A percentile compares a stretch with the other conserved stretches of the same genome.
These are phyloP conservation scores for Sequoiadendron giganteum DNA, from an alignment of 75 land plant species.

Conservation along the genomic window DNA sequence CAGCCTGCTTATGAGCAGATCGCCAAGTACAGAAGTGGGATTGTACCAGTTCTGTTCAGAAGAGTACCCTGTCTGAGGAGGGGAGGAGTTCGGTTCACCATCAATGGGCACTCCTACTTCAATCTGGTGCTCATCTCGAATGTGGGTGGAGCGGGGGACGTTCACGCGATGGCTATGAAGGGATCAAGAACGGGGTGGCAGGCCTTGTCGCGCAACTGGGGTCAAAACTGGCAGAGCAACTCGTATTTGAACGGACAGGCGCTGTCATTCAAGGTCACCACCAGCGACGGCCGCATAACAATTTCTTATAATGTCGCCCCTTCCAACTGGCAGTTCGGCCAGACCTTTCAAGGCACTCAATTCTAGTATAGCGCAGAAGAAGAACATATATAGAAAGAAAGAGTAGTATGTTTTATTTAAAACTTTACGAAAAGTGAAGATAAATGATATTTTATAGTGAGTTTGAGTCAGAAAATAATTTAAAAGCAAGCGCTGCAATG, in stretches of 20 bases:
- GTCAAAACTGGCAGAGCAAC: conserved; percentile 29
- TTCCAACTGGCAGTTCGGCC: conserved; percentile 31
- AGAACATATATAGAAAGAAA: too few relatives aligned
- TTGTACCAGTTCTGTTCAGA: neutral
- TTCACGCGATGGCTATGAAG: conserved; percentile 11
- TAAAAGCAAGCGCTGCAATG: too few relatives aligned
- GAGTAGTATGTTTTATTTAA: too few relatives aligned
- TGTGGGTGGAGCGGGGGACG: conserved; percentile 33
- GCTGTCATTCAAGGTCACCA: conserved; percentile 31
- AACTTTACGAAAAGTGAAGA: too few relatives aligned
- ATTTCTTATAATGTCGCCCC: conserved; percentile 22
- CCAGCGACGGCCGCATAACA: conserved; percentile 18
- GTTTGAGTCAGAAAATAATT: too few relatives aligned
- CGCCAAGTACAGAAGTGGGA: neutral
- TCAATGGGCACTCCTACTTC: conserved; percentile 35
- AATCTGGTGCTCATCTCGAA: conserved; percentile 30
- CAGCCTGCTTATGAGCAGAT: neutral
- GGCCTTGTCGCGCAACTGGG: conserved; percentile 28
- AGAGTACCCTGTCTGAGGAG: conserved; percentile 22
- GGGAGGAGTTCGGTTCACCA: conserved; percentile 23
- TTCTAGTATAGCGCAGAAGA: neutral
- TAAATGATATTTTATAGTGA: too few relatives aligned
- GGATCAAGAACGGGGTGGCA: conserved; percentile 27
- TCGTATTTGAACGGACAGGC: conserved; percentile 23
- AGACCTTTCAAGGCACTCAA: conserved; percentile 16